These are phyloP conservation scores for Clavispora santaluciae DNA, from an alignment of 805 yeast species.

Conservation along the genomic window DNA sequence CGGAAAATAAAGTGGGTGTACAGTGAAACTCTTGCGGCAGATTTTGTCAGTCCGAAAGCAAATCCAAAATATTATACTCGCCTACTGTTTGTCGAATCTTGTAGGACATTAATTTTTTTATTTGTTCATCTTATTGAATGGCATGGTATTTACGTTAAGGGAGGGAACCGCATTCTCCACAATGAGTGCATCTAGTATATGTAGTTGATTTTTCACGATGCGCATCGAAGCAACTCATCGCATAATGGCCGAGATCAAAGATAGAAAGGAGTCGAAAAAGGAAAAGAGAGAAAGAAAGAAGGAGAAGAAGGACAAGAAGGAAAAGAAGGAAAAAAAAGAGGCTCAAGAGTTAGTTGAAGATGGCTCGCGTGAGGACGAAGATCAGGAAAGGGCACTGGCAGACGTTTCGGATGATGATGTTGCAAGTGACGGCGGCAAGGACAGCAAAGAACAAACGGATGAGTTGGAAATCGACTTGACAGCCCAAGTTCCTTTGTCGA, in stretches of 20 bases:
- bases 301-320: slow-evolving; percentile 19
- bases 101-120: no score
- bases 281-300: slow-evolving; percentile 20
- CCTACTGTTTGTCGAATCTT: no score
- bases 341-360: not conserved
- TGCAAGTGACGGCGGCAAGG: not conserved
- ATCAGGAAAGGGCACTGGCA: not conserved
- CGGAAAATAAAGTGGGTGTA: no score
- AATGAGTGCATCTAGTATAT: not conserved
- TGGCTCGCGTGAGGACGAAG: not conserved
- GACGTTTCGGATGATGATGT: not conserved
- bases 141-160: no score
- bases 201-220: slow-evolving; percentile 2
- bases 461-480: slow-evolving; percentile 66
- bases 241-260: slow-evolving; percentile 11
- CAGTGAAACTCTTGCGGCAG: no score
- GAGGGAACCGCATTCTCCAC: not conserved
- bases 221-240: slow-evolving; percentile 5
- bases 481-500: slow-evolving; percentile 63
- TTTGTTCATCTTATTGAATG: no score
- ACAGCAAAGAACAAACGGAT: slow-evolving; percentile 19
- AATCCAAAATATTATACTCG: no score
- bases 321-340: slow-evolving; percentile 6
- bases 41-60: no score
- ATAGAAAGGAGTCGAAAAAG: slow-evolving; percentile 13